Base-by-base conservation (phyloP, 2,329 filamentous ascomycete species). In the Lasiodiplodia sp. region DNA sequence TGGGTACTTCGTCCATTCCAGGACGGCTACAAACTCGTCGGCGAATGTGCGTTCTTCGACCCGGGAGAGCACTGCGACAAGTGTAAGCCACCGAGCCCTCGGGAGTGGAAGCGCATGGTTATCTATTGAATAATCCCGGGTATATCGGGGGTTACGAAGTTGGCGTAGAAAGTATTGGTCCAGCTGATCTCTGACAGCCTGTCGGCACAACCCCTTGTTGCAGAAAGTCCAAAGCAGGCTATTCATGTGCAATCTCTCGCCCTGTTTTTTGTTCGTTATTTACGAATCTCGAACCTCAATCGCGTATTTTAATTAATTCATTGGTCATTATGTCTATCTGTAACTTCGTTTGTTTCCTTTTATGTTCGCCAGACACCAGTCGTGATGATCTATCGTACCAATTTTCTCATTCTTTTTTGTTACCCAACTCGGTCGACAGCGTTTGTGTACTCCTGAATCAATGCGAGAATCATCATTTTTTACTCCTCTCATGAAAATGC, bases 401-500 rank as follows among this genome's bases (percentile, higher is more conserved):
- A 11, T 21, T 21, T 11, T 21, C 44, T n/a, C 44, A 21, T 10
- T 21, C 44, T 10, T 47, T 47, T 10, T 28, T 28, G 28, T 28
- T 47, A n/a, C 40, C 40, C 16, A 18, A 44, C 18, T 16, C 40
- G 14, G 16, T n/a, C 14, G 12, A 2, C 38, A 40, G 1, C 38
- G 12, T 40, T 44, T 4, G 4, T 11, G 8, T 12, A 8, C 31
- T 28, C 25, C 14, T 23, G 52, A 34, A 55, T 18, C 12, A 2
- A 23, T 23, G 11, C 21, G 21, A 8, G 40, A 47, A n/a, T n/a
- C 40, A 16, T 47, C 2, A 18, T 47, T 1, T 40, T 16, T 40
- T 21, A 21, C n/a, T 21, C 53, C 38, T 51, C 28, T 64, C 31
- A 67, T n/a, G 65, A 40, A 60, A 68, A 68, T 51, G 64, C 57